phyloP scores from a whole-genome alignment of 345 rosid species.

The Isatis tinctoria region DNA sequence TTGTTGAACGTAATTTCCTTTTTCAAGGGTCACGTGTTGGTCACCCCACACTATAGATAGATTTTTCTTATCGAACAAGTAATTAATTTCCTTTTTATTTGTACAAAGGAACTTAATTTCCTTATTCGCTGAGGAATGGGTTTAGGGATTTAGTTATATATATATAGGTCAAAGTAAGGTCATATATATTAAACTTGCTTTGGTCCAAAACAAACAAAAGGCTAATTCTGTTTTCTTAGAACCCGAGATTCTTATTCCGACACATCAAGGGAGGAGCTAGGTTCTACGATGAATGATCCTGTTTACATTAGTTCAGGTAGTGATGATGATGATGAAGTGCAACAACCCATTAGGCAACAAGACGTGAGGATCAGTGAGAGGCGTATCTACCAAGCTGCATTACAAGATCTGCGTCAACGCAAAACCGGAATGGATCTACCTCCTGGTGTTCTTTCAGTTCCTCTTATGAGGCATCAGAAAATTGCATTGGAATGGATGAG shows the following conservation, averaged over 20 bases:
- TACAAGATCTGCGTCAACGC: not conserved
- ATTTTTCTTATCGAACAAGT: not conserved
- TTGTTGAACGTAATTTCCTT: not conserved
- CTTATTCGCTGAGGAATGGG: not conserved
- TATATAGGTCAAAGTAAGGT: not conserved
- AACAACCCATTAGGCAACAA: not conserved
- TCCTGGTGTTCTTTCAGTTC: not conserved
- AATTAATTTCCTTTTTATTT: not conserved
- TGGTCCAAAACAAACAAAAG: no score
- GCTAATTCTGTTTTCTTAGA: no score
- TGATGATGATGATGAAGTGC: not conserved
- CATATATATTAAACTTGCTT: no score
- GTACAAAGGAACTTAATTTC: not conserved
- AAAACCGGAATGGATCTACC: not conserved
- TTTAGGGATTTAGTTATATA: not conserved
- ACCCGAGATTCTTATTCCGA: no score
- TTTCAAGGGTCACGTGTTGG: not conserved
- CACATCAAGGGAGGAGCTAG: not conserved
- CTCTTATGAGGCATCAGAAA: not conserved
- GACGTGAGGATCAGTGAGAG: not conserved
- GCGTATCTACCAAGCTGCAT: not conserved
- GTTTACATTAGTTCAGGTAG: not conserved
- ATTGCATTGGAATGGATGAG: not conserved
- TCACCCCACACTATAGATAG: not conserved
- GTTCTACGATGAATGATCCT: not conserved